Base-by-base conservation (phyloP, 2,329 filamentous ascomycete species). In the Aspergillus clavatus region DNA sequence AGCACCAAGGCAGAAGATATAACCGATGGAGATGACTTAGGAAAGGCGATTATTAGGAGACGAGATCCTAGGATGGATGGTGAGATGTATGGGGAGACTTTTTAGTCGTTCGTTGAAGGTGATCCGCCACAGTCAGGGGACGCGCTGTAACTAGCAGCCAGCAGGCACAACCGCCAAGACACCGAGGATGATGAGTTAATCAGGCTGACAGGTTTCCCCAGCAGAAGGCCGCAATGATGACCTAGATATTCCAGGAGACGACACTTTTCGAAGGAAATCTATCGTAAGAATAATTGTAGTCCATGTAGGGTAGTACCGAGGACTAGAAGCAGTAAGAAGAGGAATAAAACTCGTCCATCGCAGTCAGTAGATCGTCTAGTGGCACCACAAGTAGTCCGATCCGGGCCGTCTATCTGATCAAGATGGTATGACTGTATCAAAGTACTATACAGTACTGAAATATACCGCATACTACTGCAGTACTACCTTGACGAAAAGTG, bases 41-140 rank as follows among this genome's bases (percentile, higher is more conserved):
- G 16, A 21, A 35, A 1, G 4, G 4, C 31, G 31, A 21, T 5
- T 21, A n/a, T 43, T 42, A 40, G 38, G 39, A 41, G 31, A 33
- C 31, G 31, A 36, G 35, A 33, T 11, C 27, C 39, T 28, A 21
- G 8, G 18, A n/a, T 14, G 36, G 43, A 40, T 31, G 43, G 38
- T 23, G 43, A 45, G 38, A 41, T 44, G 5, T 28, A 42, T 43
- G 33, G 42, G 40, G 38, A 44, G 42, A 11, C 16, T 35, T 35
- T 37, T 33, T 44, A 21, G 36, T 39, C 44, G 23, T 33, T 44
- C 23, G 36, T 39, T 40, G 23, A 19, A 40, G 42, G 38, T 33
- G 49, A 45, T 38, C 50, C 47, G 47, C 50, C 45, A 46, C 40
- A 48, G 44, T 43, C 46, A 51, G 48, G 51, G 43, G 51, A 45